phyloP scores from a whole-genome alignment of 495 filamentous ascomycete genomes.

The Tuber brumale region DNA sequence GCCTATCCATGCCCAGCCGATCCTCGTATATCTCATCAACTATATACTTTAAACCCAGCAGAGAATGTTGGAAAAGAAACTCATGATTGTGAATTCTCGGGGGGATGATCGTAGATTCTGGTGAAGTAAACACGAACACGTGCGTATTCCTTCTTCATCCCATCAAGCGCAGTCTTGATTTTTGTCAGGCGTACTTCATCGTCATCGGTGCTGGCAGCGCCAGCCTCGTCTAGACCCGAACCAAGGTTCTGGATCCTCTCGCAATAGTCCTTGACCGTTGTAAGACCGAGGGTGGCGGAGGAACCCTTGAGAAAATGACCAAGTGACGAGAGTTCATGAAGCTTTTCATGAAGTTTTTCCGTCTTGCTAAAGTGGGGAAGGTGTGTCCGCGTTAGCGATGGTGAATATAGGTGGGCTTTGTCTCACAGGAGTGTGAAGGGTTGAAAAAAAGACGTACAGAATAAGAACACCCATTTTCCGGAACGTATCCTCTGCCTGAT shows the following conservation, averaged over 20 bases:
- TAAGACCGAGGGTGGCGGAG: slow-evolving; percentile 90
- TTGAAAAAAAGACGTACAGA: slow-evolving; percentile 58
- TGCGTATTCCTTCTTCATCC: slow-evolving; percentile 69
- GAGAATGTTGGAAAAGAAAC: neutral
- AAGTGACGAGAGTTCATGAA: slow-evolving; percentile 66
- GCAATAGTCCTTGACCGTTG: slow-evolving; percentile 84
- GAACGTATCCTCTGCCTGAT: slow-evolving; percentile 83
- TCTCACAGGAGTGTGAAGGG: slow-evolving; percentile 7
- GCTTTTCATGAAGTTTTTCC: no score
- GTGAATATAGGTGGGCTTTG: slow-evolving; percentile 11
- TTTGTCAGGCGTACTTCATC: slow-evolving; percentile 58
- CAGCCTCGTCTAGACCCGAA: slow-evolving; percentile 67
- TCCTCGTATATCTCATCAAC: neutral
- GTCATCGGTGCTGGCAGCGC: slow-evolving; percentile 57
- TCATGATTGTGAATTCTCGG: slow-evolving; percentile 6
- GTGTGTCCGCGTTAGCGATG: slow-evolving; percentile 32
- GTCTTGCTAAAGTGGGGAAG: slow-evolving; percentile 49
- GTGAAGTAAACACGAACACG: slow-evolving; percentile 52
- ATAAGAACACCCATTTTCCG: slow-evolving; percentile 71
- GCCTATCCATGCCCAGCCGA: neutral
- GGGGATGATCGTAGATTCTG: slow-evolving; percentile 14
- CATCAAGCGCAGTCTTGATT: slow-evolving; percentile 61
- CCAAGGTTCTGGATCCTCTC: slow-evolving; percentile 96
- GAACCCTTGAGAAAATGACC: slow-evolving; percentile 98
- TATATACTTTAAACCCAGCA: neutral